Evolutionary conservation across 2,329 filamentous ascomycete species (phyloP).

Genomic region (Botryosphaeria dothidea): DNA sequence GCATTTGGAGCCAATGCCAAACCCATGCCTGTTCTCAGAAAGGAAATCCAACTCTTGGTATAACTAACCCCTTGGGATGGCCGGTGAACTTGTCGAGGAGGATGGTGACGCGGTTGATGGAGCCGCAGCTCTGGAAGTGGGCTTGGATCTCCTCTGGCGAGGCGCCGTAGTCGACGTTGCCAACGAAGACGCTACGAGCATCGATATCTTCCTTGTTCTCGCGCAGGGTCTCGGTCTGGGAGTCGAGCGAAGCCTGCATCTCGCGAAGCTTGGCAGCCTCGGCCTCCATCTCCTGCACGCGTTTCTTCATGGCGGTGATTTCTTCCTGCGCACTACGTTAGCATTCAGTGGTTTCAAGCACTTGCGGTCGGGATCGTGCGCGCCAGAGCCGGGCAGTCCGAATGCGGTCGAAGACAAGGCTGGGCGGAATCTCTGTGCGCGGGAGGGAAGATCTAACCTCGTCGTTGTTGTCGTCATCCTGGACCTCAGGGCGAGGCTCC

Average conservation of each 20-base stretch:
- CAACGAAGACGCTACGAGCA: conserved; percentile 93
- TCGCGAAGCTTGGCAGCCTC: conserved; percentile 58
- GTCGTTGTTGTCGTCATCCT: conserved; percentile 34
- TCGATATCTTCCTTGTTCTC: conserved; percentile 97
- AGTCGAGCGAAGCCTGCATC: conserved; percentile 68
- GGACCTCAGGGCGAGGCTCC: conserved; percentile 30
- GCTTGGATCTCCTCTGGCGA: conserved; percentile 98
- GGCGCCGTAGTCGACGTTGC: conserved; percentile 96
- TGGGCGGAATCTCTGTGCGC: background rate
- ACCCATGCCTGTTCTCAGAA: conserved; percentile 15
- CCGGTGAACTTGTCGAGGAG: conserved; percentile 97
- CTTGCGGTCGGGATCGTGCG: background rate
- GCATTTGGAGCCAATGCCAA: background rate
- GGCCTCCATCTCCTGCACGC: conserved; percentile 58
- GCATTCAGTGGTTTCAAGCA: background rate
- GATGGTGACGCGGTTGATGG: conserved; percentile 97
- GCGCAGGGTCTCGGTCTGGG: conserved; percentile 77
- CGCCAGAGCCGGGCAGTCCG: background rate
- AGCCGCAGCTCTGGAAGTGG: conserved; percentile 95
- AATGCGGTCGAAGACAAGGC: background rate
- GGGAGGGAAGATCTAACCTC: conserved; percentile 29
- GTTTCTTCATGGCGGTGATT: conserved; percentile 54
- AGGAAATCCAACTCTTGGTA: conserved; percentile 41
- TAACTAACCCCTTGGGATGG: conserved; percentile 93
- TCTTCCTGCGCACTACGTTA: conserved; percentile 32